Percentiles rank a stretch among this genome's conserved stretches.
Evolutionary conservation across 164 flowering plant species (phyloP).

Genomic region (Protea cynaroides): DNA sequence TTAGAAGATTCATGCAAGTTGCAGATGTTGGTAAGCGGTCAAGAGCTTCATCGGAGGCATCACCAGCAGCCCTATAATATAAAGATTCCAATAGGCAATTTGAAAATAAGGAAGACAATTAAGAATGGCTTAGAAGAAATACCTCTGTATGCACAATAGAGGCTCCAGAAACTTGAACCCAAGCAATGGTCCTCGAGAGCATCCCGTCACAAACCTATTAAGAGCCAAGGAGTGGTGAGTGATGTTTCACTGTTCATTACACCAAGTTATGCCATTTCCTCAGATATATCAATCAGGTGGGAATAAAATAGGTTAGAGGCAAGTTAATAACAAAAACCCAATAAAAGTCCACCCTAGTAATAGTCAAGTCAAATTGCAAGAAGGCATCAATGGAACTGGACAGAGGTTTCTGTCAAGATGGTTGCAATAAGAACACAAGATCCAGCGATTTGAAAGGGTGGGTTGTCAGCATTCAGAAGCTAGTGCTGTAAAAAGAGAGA

Average conservation of each 20-base stretch:
- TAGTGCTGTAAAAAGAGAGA: too few relatives aligned
- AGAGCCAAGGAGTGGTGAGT: neutral
- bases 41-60: slow-evolving; percentile 74
- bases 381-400: too few relatives aligned
- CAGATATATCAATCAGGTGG: too few relatives aligned
- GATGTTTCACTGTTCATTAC: neutral
- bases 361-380: too few relatives aligned
- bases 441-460: too few relatives aligned
- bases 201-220: slow-evolving; percentile 93
- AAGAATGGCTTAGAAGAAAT: neutral
- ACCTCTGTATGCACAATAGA: slow-evolving; percentile 90
- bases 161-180: slow-evolving; percentile 93
- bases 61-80: slow-evolving; percentile 67
- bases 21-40: slow-evolving; percentile 94
- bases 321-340: too few relatives aligned
- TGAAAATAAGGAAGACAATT: neutral
- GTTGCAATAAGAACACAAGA: too few relatives aligned
- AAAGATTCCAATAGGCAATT: slow-evolving; percentile 7
- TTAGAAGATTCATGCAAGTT: slow-evolving; percentile 97
- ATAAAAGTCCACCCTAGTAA: too few relatives aligned
- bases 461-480: too few relatives aligned
- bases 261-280: neutral
- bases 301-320: too few relatives aligned
- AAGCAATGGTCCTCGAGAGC: slow-evolving; percentile 96
- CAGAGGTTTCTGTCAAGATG: too few relatives aligned